These are phyloP conservation scores for Stephanodiscus minutulus DNA, from an alignment of 108 stramenopile genomes.

Conservation along the genomic window DNA sequence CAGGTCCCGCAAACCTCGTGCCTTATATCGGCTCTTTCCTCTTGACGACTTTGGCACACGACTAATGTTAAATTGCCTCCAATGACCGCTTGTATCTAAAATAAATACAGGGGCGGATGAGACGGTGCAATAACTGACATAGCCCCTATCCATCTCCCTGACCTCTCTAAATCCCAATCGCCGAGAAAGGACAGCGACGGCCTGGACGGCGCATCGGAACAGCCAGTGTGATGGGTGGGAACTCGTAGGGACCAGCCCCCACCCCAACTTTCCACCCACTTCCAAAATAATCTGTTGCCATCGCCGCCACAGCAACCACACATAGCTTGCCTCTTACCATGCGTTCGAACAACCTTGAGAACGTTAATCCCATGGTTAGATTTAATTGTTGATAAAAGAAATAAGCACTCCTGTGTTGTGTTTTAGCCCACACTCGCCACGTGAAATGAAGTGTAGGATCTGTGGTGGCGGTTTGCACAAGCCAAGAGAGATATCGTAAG, in stretches of 20 bases:
- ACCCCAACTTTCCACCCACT: background rate
- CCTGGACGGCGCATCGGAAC: background rate
- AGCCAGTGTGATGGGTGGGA: background rate
- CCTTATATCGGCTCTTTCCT: too few relatives aligned
- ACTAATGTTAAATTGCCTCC: background rate
- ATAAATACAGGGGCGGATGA: background rate
- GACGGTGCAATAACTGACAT: background rate
- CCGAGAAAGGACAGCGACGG: background rate
- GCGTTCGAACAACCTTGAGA: conserved; percentile 88
- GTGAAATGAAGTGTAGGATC: background rate
- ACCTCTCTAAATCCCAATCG: background rate
- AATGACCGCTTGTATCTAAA: background rate
- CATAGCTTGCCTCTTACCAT: conserved; percentile 62
- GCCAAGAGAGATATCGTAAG: too few relatives aligned
- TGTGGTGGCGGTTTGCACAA: background rate
- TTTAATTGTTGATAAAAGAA: conserved; percentile 5
- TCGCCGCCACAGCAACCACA: background rate
- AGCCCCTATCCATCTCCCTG: background rate
- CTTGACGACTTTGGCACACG: background rate
- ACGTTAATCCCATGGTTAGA: conserved; percentile 86
- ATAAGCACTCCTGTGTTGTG: background rate
- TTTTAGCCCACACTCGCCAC: background rate
- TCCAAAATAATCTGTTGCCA: background rate
- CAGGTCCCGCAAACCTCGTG: background rate
- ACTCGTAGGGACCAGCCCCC: background rate